Evolutionary conservation across 1,284 basidiomycete genomes (phyloP).

Genomic region (Trichosporon inkin): DNA sequence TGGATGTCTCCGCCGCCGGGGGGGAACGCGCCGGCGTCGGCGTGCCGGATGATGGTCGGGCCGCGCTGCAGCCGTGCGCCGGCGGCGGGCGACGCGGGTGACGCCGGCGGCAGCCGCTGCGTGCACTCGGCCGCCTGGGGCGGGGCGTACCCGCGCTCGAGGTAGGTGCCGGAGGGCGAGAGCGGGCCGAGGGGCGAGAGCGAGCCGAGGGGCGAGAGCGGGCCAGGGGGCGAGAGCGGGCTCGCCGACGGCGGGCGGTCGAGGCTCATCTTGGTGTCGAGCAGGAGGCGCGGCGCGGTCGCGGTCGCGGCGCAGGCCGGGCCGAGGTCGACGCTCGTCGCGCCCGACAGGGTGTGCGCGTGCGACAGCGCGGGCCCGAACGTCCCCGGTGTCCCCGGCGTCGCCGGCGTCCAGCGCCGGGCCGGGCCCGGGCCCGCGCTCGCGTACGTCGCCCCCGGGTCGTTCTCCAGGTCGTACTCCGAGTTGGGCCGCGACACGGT

Average conservation of each 20-base stretch:
- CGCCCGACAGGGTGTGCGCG: background rate
- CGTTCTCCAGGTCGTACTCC: conserved; percentile 23
- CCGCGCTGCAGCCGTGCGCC: conserved; percentile 11
- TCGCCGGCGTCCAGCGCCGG: too few relatives aligned
- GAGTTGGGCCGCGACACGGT: conserved; percentile 26
- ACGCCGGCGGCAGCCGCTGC: background rate
- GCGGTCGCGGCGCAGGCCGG: background rate
- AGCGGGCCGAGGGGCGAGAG: too few relatives aligned
- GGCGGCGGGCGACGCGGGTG: background rate
- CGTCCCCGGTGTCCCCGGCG: background rate
- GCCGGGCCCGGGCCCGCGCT: too few relatives aligned
- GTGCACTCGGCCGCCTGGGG: background rate
- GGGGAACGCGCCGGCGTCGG: conserved; percentile 22
- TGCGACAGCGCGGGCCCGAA: background rate
- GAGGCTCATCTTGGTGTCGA: conserved; percentile 20
- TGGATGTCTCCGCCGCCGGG: conserved; percentile 16
- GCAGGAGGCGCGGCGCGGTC: conserved; percentile 11
- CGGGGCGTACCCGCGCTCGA: background rate
- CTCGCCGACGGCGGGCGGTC: background rate
- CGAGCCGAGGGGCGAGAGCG: background rate
- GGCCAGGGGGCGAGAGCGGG: background rate
- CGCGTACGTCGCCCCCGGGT: conserved; percentile 16
- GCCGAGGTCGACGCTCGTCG: background rate
- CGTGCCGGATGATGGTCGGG: conserved; percentile 22
- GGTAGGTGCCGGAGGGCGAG: too few relatives aligned